Conservation (phyloP, 805 yeast genomes). For the Hanseniaspora occidentalis region DNA sequence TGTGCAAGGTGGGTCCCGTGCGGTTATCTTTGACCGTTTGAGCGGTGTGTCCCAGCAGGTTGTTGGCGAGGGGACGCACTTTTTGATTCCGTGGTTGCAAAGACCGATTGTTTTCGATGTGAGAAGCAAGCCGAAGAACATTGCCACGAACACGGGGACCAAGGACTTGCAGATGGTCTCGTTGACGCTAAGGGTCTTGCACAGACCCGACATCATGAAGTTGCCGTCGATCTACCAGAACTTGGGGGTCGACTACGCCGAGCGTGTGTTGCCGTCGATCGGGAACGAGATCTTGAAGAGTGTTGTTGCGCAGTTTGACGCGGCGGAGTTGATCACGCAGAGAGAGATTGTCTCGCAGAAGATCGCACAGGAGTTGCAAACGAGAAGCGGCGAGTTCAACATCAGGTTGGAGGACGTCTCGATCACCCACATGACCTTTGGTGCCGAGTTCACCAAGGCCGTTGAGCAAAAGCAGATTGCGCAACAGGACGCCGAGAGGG, state of each 20-base stretch:
- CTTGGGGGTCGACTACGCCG: constrained; percentile 90
- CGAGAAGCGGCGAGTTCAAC: constrained; percentile 78
- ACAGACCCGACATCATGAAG: constrained; percentile 78
- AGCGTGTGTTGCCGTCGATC: constrained; percentile 82
- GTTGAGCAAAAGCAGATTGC: constrained; percentile 99
- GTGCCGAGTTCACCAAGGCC: constrained; percentile 92
- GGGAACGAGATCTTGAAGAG: constrained; percentile 85
- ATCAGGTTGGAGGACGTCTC: constrained; percentile 93
- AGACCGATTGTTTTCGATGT: constrained; percentile 84
- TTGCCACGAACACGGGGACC: constrained; percentile 90
- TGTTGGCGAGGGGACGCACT: constrained; percentile 94
- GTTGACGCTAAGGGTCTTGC: constrained; percentile 82
- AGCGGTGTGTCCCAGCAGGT: constrained; percentile 82
- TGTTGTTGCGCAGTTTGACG: constrained; percentile 88
- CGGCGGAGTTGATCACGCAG: constrained; percentile 93
- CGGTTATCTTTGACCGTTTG: constrained; percentile 87
- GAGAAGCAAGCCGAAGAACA: constrained; percentile 87
- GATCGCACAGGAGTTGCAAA: constrained; percentile 74
- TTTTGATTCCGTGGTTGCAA: constrained; percentile 91
- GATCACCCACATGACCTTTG: constrained; percentile 95
- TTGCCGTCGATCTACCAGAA: constrained; percentile 83
- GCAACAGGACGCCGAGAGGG: constrained; percentile 98
- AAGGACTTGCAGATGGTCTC: constrained; percentile 95
- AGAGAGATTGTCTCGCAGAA: constrained; percentile 87
- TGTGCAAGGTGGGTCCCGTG: constrained; percentile 92